Conservation (phyloP, 1,284 basidiomycete species). For the Inonotus obliquus region DNA sequence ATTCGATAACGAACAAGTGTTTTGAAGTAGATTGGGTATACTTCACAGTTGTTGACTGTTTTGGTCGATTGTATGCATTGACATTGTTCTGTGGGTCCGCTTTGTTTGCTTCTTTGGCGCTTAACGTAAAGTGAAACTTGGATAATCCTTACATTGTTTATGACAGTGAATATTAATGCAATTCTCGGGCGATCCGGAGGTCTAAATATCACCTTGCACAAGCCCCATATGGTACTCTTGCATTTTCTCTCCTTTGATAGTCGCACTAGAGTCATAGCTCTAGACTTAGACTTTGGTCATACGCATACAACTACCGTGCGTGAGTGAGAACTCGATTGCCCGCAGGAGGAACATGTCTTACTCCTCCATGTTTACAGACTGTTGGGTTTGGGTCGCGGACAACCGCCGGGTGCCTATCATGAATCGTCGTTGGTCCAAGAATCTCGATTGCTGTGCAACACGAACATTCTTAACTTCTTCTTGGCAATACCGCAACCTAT, state of each 20-base stretch:
- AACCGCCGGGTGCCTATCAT: neutral
- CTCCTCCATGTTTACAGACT: neutral
- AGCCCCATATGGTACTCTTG: neutral
- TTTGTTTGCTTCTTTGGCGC: neutral
- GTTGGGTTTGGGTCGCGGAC: neutral
- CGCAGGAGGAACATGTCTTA: neutral
- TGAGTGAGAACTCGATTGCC: too few species aligned
- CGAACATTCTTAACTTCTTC: neutral
- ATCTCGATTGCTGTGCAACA: neutral
- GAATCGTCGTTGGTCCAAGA: neutral
- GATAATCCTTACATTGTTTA: too few species aligned
- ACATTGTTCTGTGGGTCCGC: constrained; percentile 12
- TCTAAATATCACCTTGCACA: neutral
- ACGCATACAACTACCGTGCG: too few species aligned
- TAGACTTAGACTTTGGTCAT: too few species aligned
- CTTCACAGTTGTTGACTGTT: neutral
- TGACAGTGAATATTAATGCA: too few species aligned
- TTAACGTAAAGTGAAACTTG: neutral
- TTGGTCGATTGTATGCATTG: neutral
- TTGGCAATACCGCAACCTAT: neutral
- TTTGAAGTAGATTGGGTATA: neutral
- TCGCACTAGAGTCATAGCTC: too few species aligned
- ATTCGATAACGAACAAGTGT: constrained; percentile 7
- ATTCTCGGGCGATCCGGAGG: neutral
- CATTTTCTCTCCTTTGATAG: too few species aligned